A percentile compares a stretch with the other conserved stretches of the same genome.
Conservation (phyloP, 129 eudicot species). For the Sambucus nigra region DNA sequence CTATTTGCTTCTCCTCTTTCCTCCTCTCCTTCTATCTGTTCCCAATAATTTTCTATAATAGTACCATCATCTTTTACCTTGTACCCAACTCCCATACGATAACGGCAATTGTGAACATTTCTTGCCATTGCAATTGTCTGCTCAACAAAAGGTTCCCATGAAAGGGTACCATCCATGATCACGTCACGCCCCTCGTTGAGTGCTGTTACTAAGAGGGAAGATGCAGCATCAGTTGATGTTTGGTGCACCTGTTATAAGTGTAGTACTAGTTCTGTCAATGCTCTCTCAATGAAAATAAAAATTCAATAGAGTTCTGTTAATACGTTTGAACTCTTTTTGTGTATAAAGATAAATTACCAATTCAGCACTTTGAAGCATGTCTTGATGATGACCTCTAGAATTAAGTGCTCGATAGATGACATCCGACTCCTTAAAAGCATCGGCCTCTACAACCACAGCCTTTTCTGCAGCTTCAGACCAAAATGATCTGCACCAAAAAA, state of each 20-base stretch:
- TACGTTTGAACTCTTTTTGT: no score
- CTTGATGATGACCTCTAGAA: conserved; percentile 72
- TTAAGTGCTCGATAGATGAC: conserved; percentile 71
- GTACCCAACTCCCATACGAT: conserved; percentile 90
- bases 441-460: conserved; percentile 91
- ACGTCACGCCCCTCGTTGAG: conserved; percentile 92
- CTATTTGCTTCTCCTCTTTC: conserved; percentile 22
- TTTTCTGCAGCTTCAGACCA: conserved; percentile 71
- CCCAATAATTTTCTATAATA: conserved; percentile 68
- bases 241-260: conserved; percentile 61
- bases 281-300: no score
- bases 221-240: conserved; percentile 83
- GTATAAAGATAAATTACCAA: conserved; percentile 30
- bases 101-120: conserved; percentile 61
- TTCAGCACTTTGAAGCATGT: conserved; percentile 98
- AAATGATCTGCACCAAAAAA: conserved; percentile 56
- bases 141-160: conserved; percentile 90
- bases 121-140: conserved; percentile 91
- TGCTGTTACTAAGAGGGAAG: conserved; percentile 79
- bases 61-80: conserved; percentile 67
- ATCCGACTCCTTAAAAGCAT: conserved; percentile 86
- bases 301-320: no score
- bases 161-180: conserved; percentile 91
- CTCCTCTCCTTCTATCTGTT: conserved; percentile 26
- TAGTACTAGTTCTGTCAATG: no score